Evolutionary conservation across 2,329 filamentous ascomycete species (phyloP).

Genomic region (Xylaria sp.): DNA sequence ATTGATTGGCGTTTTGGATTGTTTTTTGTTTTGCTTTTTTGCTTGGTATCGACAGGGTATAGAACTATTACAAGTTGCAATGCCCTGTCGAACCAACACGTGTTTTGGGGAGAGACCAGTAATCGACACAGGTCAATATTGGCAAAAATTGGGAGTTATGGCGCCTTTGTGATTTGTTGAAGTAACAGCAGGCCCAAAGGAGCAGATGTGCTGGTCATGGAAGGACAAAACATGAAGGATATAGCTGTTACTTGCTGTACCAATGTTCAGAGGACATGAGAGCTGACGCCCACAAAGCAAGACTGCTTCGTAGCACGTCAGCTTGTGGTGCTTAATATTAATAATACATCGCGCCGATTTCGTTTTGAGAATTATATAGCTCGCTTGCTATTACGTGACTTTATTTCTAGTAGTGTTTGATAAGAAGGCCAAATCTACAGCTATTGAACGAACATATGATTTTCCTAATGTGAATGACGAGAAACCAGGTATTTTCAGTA

Average conservation of each 20-base stretch:
- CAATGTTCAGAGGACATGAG: slow-evolving; percentile 39
- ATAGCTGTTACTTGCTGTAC: slow-evolving; percentile 44
- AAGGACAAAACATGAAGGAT: slow-evolving; percentile 34
- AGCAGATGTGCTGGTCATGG: slow-evolving; percentile 26
- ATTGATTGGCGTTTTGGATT: slow-evolving; percentile 50
- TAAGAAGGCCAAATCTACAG: background rate
- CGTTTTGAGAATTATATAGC: slow-evolving; percentile 10
- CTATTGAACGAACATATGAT: too few species aligned
- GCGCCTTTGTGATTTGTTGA: slow-evolving; percentile 27
- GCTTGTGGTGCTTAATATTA: slow-evolving; percentile 47
- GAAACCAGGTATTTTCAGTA: background rate
- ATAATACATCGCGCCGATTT: slow-evolving; percentile 45
- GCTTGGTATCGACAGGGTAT: slow-evolving; percentile 13
- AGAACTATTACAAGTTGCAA: background rate
- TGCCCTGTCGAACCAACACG: slow-evolving; percentile 13
- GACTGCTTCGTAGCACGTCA: slow-evolving; percentile 35
- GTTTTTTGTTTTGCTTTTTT: slow-evolving; percentile 36
- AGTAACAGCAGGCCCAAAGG: slow-evolving; percentile 7
- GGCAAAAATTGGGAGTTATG: slow-evolving; percentile 42
- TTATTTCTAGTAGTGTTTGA: slow-evolving; percentile 7
- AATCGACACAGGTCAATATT: slow-evolving; percentile 31
- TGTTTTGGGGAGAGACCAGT: slow-evolving; percentile 21
- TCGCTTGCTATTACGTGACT: background rate
- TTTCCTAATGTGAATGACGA: background rate
- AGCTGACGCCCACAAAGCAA: slow-evolving; percentile 38